Evolutionary conservation across 2,329 filamentous ascomycete species (phyloP).

Genomic region (Xylariomycetidae sp.): DNA sequence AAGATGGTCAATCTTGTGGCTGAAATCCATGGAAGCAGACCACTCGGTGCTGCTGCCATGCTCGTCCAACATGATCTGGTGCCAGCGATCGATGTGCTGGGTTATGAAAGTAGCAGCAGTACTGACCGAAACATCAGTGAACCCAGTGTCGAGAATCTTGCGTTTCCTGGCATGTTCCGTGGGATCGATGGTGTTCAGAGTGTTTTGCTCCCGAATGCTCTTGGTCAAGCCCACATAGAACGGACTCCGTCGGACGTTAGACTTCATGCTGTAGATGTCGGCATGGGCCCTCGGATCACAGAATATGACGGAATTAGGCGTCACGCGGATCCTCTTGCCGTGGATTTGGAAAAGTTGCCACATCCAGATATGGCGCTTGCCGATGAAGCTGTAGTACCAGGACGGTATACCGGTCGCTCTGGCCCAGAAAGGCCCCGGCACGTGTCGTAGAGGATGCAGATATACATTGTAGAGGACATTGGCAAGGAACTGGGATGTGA

Average conservation of each 20-base stretch:
- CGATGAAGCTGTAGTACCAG: constrained; percentile 13
- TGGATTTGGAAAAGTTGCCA: constrained; percentile 16
- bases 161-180: constrained; percentile 14
- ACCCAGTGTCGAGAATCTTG: constrained; percentile 14
- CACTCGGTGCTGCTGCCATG: constrained; percentile 5
- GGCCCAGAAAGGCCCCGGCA: constrained; percentile 20
- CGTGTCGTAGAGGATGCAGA: constrained; percentile 16
- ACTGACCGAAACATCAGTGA: constrained; percentile 17
- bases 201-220: constrained; percentile 7
- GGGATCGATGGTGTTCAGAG: constrained; percentile 13
- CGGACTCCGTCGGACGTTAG: constrained; percentile 16
- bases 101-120: constrained; percentile 14
- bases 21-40: constrained; percentile 13
- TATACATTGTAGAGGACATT: constrained; percentile 16
- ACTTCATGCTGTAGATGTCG: constrained; percentile 17
- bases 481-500: constrained; percentile 4
- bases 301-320: constrained; percentile 16
- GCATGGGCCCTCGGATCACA: constrained; percentile 12
- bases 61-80: constrained; percentile 8
- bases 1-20: constrained; percentile 6
- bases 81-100: constrained; percentile 19
- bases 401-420: constrained; percentile 15
- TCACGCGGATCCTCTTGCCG: constrained; percentile 12
- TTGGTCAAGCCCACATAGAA: constrained; percentile 13
- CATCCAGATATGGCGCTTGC: constrained; percentile 19